Evolutionary conservation across 768 basidiomycete genomes (phyloP).

Genomic region (Pulveroboletus sp.): DNA sequence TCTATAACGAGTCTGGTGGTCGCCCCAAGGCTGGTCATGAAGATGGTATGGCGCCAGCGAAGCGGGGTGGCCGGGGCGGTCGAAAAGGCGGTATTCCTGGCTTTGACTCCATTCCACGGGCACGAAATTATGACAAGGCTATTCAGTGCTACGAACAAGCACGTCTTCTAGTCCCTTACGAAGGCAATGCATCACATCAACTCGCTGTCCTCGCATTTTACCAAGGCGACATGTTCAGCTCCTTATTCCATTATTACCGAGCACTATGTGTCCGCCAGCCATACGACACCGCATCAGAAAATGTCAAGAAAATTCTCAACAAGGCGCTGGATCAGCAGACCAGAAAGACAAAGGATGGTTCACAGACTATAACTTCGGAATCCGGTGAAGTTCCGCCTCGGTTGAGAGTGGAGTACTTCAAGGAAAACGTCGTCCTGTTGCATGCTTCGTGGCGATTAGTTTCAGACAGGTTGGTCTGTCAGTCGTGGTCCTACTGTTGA

Average conservation of each 20-base stretch:
- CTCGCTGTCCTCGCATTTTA: constrained; percentile 90
- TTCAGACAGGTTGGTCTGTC: constrained; percentile 50
- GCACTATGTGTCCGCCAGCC: constrained; percentile 83
- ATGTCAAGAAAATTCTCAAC: constrained; percentile 67
- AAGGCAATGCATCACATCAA: constrained; percentile 95
- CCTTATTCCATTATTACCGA: constrained; percentile 84
- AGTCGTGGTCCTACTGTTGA: neutral
- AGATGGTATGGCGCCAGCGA: constrained; percentile 38
- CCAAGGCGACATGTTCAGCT: constrained; percentile 73
- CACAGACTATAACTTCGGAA: constrained; percentile 28
- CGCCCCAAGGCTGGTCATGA: constrained; percentile 67
- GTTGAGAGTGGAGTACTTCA: constrained; percentile 59
- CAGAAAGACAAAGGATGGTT: constrained; percentile 39
- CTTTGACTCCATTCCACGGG: constrained; percentile 47
- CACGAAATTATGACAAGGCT: constrained; percentile 70
- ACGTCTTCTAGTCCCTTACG: constrained; percentile 71
- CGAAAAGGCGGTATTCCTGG: constrained; percentile 45
- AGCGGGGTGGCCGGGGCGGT: constrained; percentile 39
- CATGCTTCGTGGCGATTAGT: constrained; percentile 67
- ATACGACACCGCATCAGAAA: constrained; percentile 85
- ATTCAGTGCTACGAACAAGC: constrained; percentile 85
- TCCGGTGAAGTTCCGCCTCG: constrained; percentile 42
- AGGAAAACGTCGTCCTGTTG: constrained; percentile 68
- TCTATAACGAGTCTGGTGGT: constrained; percentile 72
- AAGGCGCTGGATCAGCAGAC: constrained; percentile 64